Base-by-base conservation (phyloP, 129 eudicot species). In the Flaveria sonorensis region DNA sequence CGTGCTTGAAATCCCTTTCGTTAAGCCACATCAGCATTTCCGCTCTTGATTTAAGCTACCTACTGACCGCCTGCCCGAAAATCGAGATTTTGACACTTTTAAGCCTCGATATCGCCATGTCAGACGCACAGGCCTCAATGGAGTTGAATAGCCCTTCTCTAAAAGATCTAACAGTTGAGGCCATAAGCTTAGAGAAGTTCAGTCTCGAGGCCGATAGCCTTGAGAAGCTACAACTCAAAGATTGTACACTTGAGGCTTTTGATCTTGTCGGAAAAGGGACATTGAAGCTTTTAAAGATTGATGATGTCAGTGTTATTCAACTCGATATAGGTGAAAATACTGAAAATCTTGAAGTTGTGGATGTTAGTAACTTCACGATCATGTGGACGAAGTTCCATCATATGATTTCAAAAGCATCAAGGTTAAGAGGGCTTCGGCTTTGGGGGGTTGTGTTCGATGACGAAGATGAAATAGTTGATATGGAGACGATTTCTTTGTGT, bases 391-490 rank as follows among this genome's bases (percentile, higher is more conserved):
- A 92, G 75, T 92, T 92, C 46, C 89, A 92, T 59, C 82, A 79
- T 70, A 92, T 92, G 98, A 92, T 92, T 45, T 89, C 98, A 7
- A 85, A 83, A 72, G 90, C 98, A 0, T 83, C 91, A 10, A 88
- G 84, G 51, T 73, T 92, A 80, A 79, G 88, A 56, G 87, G 85
- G 64, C 96, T 92, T 59, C 81, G 96, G 73, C 96, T 92, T 30
- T 92, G 98, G 98, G 90, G 86, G 23, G 97, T 89, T 53, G 94
- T 89, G 67, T 92, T 92, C 78, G 98, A 92, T 23, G 96, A 92
- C 55, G 97, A 92, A 55, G 96, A 92, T 50, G 98, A 92, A 80
- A 74, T 92, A 32, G 96, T 92, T 7, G 96, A 92, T 80, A 81
- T 92, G 82, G 98, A 88, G 71, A 85, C 90, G 11, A 86, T 92